Base-by-base conservation (phyloP, 2,329 filamentous ascomycete genomes). In the Aureobasidium leucospermi region DNA sequence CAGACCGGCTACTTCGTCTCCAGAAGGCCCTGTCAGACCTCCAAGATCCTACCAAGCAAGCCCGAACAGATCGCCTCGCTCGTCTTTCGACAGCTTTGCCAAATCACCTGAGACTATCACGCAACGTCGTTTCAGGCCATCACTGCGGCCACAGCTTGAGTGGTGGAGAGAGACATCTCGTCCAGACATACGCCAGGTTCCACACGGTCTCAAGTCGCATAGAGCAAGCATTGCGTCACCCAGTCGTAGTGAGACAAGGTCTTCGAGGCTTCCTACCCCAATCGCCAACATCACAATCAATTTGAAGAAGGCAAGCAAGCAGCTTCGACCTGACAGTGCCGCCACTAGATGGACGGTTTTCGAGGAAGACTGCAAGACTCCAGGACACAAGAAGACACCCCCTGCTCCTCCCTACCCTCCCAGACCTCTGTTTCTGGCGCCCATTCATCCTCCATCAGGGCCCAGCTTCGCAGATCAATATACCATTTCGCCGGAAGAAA, bases 301-400 rank as follows among this genome's bases (percentile, higher is more conserved):
- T 4, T 34, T 46, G 41, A 46, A 56, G 13, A 56, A 36, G 31
- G 39, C 52, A 13, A 56, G 41, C 28, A 46, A 41, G 19, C 55
- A 45, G 13, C 32, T 42, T n/a, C 36, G 64, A 52, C 63, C 60
- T 9, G 60, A 62, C 13, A 64, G 53, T 15, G 43, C 63, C 9
- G 61, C 62, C n/a, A 68, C 67, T 8, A 64, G 64, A 42, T 66
- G 64, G 13, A 71, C 70, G 13, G 60, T 71, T 2, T 70, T 72
- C 45, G 71, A 72, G 43, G 70, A 72, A 48, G 68, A 72, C 38
- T 66, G 71, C 42, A 62, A 61, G 34, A 58, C 61, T 1, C 59
- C 64, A 16, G 47, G 49, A 9, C 16, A 64, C 7, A 49, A 58
- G 10, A 60, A 16, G 9, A 56, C 43, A 19, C 48, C 61, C n/a